Evolutionary conservation across 2,329 filamentous ascomycete genomes (phyloP).

Genomic region (Talaromyces sp.): DNA sequence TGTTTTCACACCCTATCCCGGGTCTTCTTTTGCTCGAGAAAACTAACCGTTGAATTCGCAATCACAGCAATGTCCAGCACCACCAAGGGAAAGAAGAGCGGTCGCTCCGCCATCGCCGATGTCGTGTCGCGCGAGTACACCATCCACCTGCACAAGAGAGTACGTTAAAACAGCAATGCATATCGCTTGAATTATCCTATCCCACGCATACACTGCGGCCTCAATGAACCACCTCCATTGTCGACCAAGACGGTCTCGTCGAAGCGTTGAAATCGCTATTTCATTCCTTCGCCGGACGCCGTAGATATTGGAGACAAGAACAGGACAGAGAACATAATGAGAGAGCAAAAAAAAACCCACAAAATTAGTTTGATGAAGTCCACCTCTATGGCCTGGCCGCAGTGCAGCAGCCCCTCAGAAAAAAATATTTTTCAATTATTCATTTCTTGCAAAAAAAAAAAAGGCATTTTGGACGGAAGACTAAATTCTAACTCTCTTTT

Average conservation of each 20-base stretch:
- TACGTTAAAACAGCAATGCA: conserved; percentile 53
- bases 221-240: conserved; percentile 10
- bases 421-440: background rate
- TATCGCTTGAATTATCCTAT: background rate
- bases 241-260: conserved; percentile 5
- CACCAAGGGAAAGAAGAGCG: conserved; percentile 63
- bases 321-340: conserved; percentile 15
- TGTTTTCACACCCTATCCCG: background rate
- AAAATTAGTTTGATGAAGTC: conserved; percentile 68
- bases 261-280: conserved; percentile 4
- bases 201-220: background rate
- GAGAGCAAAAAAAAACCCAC: conserved; percentile 24
- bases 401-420: conserved; percentile 11
- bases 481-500: conserved; percentile 51
- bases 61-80: conserved; percentile 61
- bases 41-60: background rate
- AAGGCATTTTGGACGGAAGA: conserved; percentile 60
- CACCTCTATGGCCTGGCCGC: conserved; percentile 48
- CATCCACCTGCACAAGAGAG: conserved; percentile 99
- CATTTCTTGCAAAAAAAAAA: conserved; percentile 9
- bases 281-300: background rate
- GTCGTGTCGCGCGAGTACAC: conserved; percentile 99
- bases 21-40: background rate
- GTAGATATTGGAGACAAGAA: background rate
- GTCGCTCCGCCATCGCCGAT: conserved; percentile 94